Evolutionary conservation across 257 asterid species (phyloP).

Genomic region (Fraxinus americana): DNA sequence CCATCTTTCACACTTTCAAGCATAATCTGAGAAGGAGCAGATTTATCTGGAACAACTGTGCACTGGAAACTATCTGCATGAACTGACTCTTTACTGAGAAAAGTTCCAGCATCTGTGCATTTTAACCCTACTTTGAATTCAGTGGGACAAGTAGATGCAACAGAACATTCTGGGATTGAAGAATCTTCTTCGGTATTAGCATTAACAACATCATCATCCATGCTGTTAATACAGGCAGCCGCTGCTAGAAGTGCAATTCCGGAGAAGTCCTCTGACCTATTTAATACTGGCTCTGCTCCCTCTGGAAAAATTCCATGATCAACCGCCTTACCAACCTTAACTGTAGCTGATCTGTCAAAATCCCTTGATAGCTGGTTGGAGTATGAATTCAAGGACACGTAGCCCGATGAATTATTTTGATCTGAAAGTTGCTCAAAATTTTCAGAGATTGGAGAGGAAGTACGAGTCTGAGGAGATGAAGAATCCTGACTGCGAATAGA

Average conservation of each 20-base stretch:
- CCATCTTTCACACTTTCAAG: slow-evolving; percentile 36
- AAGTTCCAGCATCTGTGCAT: slow-evolving; percentile 29
- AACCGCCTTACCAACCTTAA: slow-evolving; percentile 25
- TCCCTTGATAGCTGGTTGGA: slow-evolving; percentile 32
- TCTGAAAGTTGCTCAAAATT: slow-evolving; percentile 36
- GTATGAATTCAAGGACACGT: slow-evolving; percentile 31
- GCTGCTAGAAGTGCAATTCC: slow-evolving; percentile 89
- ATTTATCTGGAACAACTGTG: slow-evolving; percentile 26
- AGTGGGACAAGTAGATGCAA: slow-evolving; percentile 29
- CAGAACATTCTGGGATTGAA: slow-evolving; percentile 35
- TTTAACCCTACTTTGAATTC: slow-evolving; percentile 23
- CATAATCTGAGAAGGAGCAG: slow-evolving; percentile 30
- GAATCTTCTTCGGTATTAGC: slow-evolving; percentile 34
- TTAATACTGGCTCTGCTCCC: slow-evolving; percentile 28
- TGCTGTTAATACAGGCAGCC: slow-evolving; percentile 59
- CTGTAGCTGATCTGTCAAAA: slow-evolving; percentile 29
- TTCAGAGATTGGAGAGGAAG: slow-evolving; percentile 50
- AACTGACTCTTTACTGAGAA: slow-evolving; percentile 23
- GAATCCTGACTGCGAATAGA: slow-evolving; percentile 33
- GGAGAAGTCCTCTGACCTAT: slow-evolving; percentile 58
- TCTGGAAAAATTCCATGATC: slow-evolving; percentile 29
- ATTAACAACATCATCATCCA: slow-evolving; percentile 40
- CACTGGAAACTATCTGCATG: slow-evolving; percentile 28
- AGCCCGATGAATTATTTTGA: slow-evolving; percentile 45
- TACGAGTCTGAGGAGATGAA: slow-evolving; percentile 33